Evolutionary conservation across 1,139 yeast genomes (phyloP).

Genomic region (Sugiyamaella castrensis): DNA sequence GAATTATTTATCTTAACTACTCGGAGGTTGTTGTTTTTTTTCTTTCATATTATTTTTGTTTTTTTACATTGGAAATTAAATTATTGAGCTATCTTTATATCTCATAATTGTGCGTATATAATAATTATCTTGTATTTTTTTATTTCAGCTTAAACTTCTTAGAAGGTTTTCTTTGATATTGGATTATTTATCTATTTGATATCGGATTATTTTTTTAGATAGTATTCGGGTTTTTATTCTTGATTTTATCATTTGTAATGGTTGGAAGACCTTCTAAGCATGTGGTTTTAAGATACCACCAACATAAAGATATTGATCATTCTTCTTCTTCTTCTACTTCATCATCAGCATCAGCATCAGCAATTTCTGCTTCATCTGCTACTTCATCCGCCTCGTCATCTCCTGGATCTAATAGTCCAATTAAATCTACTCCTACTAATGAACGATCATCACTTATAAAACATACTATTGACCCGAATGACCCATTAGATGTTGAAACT

Average conservation of each 20-base stretch:
- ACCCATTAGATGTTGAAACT: constrained; percentile 15
- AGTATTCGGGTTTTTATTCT: too few species aligned
- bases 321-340: constrained; percentile 4
- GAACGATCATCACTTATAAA: not conserved
- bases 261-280: constrained; percentile 19
- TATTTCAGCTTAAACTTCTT: too few species aligned
- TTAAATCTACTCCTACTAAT: constrained; percentile 4
- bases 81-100: too few species aligned
- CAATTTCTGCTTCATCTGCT: constrained; percentile 8
- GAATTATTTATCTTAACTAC: too few species aligned
- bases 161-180: too few species aligned
- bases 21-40: too few species aligned
- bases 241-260: not conserved
- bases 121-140: too few species aligned
- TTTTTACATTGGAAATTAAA: too few species aligned
- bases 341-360: constrained; percentile 1
- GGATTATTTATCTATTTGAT: too few species aligned
- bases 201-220: too few species aligned
- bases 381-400: constrained; percentile 15
- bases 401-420: constrained; percentile 14
- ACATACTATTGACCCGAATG: constrained; percentile 2
- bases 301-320: constrained; percentile 3
- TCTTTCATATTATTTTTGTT: too few species aligned
- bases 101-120: too few species aligned
- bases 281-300: constrained; percentile 18